Conservation (phyloP, 2,329 filamentous ascomycete genomes). For the Sporothrix inflata region DNA sequence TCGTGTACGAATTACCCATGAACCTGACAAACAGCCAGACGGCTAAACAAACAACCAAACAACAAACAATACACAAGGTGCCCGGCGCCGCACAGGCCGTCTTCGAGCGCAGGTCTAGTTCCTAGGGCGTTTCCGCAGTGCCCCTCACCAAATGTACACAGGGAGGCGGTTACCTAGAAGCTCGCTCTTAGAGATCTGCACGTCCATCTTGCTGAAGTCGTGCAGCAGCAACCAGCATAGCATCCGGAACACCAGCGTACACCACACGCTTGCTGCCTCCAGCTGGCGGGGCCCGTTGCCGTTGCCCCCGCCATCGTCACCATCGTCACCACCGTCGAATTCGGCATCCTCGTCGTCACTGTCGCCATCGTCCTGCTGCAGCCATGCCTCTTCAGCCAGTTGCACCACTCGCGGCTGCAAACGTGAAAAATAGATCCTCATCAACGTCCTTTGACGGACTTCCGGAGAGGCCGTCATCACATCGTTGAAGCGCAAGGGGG, state of each 20-base stretch:
- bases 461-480: slow-evolving; percentile 53
- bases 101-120: not conserved
- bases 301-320: not conserved
- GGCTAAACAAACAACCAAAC: not conserved
- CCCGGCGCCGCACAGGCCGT: not conserved
- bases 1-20: no score
- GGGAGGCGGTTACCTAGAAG: slow-evolving; percentile 58
- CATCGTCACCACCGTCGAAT: not conserved
- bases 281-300: slow-evolving; percentile 34
- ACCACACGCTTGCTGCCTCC: slow-evolving; percentile 53
- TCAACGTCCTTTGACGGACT: slow-evolving; percentile 53
- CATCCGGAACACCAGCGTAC: slow-evolving; percentile 59
- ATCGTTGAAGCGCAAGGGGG: slow-evolving; percentile 49
- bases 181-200: slow-evolving; percentile 57
- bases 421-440: slow-evolving; percentile 56
- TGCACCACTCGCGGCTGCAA: slow-evolving; percentile 48
- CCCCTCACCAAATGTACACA: slow-evolving; percentile 50
- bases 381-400: slow-evolving; percentile 38
- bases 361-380: slow-evolving; percentile 6
- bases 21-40: no score
- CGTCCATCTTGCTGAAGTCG: slow-evolving; percentile 59
- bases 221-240: slow-evolving; percentile 62
- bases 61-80: not conserved
- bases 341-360: slow-evolving; percentile 31
- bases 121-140: not conserved